Evolutionary conservation across 2,329 filamentous ascomycete genomes (phyloP).

Genomic region (Myriosclerotinia duriaeana): DNA sequence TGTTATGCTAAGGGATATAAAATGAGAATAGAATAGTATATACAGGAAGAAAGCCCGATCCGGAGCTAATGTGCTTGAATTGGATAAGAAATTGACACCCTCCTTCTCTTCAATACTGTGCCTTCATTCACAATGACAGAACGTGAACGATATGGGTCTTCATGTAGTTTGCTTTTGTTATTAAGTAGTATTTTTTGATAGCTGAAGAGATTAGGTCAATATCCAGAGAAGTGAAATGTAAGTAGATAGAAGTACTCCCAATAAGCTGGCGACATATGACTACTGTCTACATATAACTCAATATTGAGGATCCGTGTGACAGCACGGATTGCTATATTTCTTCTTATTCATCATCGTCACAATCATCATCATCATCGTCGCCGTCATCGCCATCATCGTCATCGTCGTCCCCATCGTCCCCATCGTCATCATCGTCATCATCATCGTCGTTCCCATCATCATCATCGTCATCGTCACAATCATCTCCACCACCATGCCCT

Average conservation of each 20-base stretch:
- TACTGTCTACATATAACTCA: neutral
- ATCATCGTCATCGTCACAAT: neutral
- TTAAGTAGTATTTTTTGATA: neutral
- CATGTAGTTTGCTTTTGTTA: rapidly evolving
- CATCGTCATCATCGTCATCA: neutral
- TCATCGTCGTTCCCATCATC: neutral
- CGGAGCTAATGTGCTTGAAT: neutral
- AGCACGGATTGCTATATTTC: neutral
- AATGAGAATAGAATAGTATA: neutral
- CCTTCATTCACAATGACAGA: neutral
- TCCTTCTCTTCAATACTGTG: neutral
- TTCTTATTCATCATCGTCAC: neutral
- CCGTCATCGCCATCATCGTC: neutral
- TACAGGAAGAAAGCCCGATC: neutral
- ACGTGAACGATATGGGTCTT: neutral
- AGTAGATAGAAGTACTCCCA: too few species aligned
- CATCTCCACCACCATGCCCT: neutral
- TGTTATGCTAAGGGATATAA: rapidly evolving
- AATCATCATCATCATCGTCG: neutral
- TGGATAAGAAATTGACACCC: neutral
- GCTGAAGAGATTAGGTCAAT: neutral
- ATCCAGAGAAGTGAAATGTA: neutral
- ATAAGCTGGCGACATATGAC: neutral
- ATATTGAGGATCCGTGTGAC: neutral
- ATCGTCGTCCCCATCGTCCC: neutral